phyloP scores from a whole-genome alignment of 2,329 filamentous ascomycete genomes.

The Microcyclospora tardicrescens region DNA sequence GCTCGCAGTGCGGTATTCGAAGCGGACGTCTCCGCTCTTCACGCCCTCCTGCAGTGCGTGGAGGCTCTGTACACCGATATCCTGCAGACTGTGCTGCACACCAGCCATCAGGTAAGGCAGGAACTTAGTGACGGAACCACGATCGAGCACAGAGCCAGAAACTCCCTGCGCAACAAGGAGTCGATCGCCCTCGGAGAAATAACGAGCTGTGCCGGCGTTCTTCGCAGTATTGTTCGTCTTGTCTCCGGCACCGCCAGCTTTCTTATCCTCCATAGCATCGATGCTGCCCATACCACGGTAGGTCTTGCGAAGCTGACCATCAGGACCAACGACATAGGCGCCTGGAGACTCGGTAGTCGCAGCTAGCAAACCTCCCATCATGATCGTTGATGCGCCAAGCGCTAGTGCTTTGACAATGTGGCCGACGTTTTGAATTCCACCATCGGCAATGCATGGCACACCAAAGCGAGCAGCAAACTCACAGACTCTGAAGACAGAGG shows the following conservation, averaged over 20 bases:
- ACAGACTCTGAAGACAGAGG: slow-evolving; percentile 80
- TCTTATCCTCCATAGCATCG: slow-evolving; percentile 99
- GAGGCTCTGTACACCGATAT: slow-evolving; percentile 77
- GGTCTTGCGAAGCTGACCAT: slow-evolving; percentile 96
- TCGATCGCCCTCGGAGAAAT: slow-evolving; percentile 94
- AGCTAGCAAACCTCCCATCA: slow-evolving; percentile 97
- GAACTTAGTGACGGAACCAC: slow-evolving; percentile 84
- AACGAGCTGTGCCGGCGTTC: slow-evolving; percentile 91
- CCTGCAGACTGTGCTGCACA: slow-evolving; percentile 94
- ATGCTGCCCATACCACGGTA: slow-evolving; percentile 99
- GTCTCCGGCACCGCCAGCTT: slow-evolving; percentile 67
- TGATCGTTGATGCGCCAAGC: slow-evolving; percentile 85
- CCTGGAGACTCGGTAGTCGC: slow-evolving; percentile 96
- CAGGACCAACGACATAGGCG: slow-evolving; percentile 87
- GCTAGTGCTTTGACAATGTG: slow-evolving; percentile 98
- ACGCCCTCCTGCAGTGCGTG: slow-evolving; percentile 64
- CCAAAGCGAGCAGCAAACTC: slow-evolving; percentile 85
- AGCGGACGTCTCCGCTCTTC: slow-evolving; percentile 61
- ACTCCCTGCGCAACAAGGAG: slow-evolving; percentile 95
- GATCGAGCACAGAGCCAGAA: slow-evolving; percentile 69
- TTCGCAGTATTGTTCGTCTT: slow-evolving; percentile 81
- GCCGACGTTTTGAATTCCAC: slow-evolving; percentile 94
- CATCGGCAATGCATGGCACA: slow-evolving; percentile 94
- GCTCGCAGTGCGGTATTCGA: slow-evolving; percentile 87
- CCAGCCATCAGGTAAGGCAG: slow-evolving; percentile 90